A percentile compares a stretch with the other conserved stretches of the same genome.
phyloP scores from a whole-genome alignment of 495 filamentous ascomycete genomes.

The Penicillium pancosmium region DNA sequence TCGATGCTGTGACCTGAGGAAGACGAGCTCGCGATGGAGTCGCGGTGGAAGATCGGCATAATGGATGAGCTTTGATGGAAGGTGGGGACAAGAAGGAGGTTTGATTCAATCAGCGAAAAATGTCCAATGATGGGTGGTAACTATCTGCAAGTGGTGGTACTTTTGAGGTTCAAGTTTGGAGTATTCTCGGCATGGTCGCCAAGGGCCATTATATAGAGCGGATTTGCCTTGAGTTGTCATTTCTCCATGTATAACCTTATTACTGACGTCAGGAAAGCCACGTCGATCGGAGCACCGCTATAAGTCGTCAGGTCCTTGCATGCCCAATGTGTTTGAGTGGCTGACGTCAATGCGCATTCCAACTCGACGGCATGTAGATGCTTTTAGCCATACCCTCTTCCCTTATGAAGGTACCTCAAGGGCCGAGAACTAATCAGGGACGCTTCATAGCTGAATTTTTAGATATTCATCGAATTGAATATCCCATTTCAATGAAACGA shows the following conservation, averaged over 20 bases:
- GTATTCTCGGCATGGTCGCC: not conserved
- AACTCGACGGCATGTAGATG: not conserved
- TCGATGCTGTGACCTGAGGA: slow-evolving; percentile 22
- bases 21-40: slow-evolving; percentile 23
- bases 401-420: too few relatives aligned
- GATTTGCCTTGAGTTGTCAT: not conserved
- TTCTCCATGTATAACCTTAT: not conserved
- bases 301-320: not conserved
- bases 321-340: not conserved
- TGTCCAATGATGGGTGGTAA: too few relatives aligned
- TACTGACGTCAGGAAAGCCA: not conserved
- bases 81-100: not conserved
- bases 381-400: too few relatives aligned
- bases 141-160: not conserved
- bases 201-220: slow-evolving; percentile 1
- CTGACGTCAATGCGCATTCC: not conserved
- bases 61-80: not conserved
- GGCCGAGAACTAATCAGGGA: too few relatives aligned
- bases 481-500: not conserved
- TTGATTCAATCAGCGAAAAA: too few relatives aligned
- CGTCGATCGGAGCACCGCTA: not conserved
- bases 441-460: too few relatives aligned
- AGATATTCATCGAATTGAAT: not conserved
- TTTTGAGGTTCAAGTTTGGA: not conserved
- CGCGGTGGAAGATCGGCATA: slow-evolving; percentile 37